Conservation (phyloP, 768 basidiomycete genomes). For the Leccinum rimulosum region DNA sequence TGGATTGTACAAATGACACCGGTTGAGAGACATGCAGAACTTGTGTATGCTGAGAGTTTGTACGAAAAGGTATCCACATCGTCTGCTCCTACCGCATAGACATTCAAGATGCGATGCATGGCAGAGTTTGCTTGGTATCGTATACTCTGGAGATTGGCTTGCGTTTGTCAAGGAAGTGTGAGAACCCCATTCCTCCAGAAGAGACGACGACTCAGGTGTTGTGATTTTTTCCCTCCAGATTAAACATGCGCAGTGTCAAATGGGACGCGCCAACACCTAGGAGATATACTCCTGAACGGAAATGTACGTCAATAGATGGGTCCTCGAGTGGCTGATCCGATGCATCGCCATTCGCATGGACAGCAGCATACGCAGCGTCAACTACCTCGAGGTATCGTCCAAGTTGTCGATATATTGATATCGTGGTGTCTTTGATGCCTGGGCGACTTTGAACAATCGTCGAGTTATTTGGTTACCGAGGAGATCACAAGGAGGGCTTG, state of each 20-base stretch:
- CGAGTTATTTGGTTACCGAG: slow-evolving; percentile 88
- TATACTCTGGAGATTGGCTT: slow-evolving; percentile 91
- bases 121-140: slow-evolving; percentile 81
- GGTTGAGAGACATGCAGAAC: slow-evolving; percentile 85
- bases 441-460: slow-evolving; percentile 75
- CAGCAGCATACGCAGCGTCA: slow-evolving; percentile 48
- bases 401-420: slow-evolving; percentile 79
- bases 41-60: slow-evolving; percentile 86
- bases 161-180: slow-evolving; percentile 91
- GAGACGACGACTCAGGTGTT: background rate
- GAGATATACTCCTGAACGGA: slow-evolving; percentile 91
- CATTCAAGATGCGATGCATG: background rate
- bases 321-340: slow-evolving; percentile 43
- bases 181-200: slow-evolving; percentile 31
- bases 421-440: slow-evolving; percentile 81
- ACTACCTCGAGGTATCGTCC: slow-evolving; percentile 70
- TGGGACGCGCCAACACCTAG: slow-evolving; percentile 84
- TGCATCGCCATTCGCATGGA: slow-evolving; percentile 31
- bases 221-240: slow-evolving; percentile 40
- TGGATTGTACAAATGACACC: slow-evolving; percentile 75
- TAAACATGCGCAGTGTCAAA: slow-evolving; percentile 90
- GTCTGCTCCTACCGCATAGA: background rate
- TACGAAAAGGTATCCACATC: slow-evolving; percentile 51
- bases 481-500: slow-evolving; percentile 70
- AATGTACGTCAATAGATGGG: slow-evolving; percentile 73